Percentiles rank a stretch among this genome's conserved stretches.
These are phyloP conservation scores for Marasmius tenuissimus DNA, from an alignment of 1,284 basidiomycete species.

Conservation along the genomic window DNA sequence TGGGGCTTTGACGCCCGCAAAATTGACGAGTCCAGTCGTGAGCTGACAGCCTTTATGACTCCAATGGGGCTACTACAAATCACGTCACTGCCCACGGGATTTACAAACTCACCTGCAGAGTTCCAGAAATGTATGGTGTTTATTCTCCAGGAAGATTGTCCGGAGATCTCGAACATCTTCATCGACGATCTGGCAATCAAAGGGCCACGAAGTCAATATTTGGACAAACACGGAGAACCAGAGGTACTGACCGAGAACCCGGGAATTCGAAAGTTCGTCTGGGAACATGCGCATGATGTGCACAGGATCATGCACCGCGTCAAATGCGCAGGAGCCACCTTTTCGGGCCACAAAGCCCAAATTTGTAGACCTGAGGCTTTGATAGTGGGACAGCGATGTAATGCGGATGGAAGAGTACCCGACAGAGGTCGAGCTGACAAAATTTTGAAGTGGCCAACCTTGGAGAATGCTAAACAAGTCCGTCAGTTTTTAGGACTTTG, in stretches of 20 bases:
- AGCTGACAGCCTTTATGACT: too few relatives aligned
- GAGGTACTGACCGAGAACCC: slow-evolving; percentile 29
- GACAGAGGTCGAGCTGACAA: too few relatives aligned
- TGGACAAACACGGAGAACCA: slow-evolving; percentile 22
- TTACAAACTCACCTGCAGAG: too few relatives aligned
- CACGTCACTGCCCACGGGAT: too few relatives aligned
- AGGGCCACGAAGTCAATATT: slow-evolving; percentile 28
- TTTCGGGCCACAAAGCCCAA: slow-evolving; percentile 22
- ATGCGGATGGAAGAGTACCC: too few relatives aligned
- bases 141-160: slow-evolving; percentile 33
- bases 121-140: slow-evolving; percentile 35
- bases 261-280: slow-evolving; percentile 34
- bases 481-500: too few relatives aligned
- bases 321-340: slow-evolving; percentile 21
- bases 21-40: too few relatives aligned
- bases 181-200: slow-evolving; percentile 32
- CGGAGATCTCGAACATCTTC: slow-evolving; percentile 25
- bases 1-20: too few relatives aligned
- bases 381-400: too few relatives aligned
- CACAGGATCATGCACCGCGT: slow-evolving; percentile 23
- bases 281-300: slow-evolving; percentile 32
- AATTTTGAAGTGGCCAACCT: too few relatives aligned
- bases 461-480: too few relatives aligned
- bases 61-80: too few relatives aligned
- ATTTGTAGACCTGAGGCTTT: slow-evolving; percentile 14